Percentiles rank a stretch among this genome's conserved stretches.
phyloP scores from a whole-genome alignment of 2,329 filamentous ascomycete genomes.

The Colletotrichum nymphaeae region DNA sequence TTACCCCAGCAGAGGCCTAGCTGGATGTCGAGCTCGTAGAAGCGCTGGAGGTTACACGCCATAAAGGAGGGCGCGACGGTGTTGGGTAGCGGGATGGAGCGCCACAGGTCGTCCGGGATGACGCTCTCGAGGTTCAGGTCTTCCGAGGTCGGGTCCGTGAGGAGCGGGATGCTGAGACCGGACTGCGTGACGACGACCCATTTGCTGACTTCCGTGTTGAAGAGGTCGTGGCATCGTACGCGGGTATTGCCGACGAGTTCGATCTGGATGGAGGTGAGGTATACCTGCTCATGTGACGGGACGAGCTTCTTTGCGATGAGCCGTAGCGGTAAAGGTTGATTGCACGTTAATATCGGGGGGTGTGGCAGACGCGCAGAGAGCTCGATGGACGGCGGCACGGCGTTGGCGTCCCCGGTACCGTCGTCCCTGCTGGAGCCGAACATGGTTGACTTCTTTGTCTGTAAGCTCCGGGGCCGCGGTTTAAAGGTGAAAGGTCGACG shows the following conservation, averaged over 20 bases:
- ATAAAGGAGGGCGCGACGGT: slow-evolving; percentile 88
- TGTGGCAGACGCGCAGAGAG: slow-evolving; percentile 83
- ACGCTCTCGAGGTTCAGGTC: slow-evolving; percentile 74
- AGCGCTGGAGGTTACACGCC: slow-evolving; percentile 86
- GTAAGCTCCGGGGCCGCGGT: slow-evolving; percentile 48
- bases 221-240: slow-evolving; percentile 81
- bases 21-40: slow-evolving; percentile 86
- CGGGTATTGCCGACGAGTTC: slow-evolving; percentile 84
- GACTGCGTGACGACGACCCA: slow-evolving; percentile 81
- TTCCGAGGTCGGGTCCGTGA: slow-evolving; percentile 62
- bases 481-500: slow-evolving; percentile 74
- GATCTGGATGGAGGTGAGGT: slow-evolving; percentile 83
- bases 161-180: slow-evolving; percentile 78
- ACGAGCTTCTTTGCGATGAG: slow-evolving; percentile 83
- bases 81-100: slow-evolving; percentile 77
- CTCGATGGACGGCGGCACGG: slow-evolving; percentile 77
- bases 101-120: slow-evolving; percentile 81
- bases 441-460: slow-evolving; percentile 68
- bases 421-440: slow-evolving; percentile 58
- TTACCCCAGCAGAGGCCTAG: slow-evolving; percentile 82
- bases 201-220: slow-evolving; percentile 75
- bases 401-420: slow-evolving; percentile 39
- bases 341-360: slow-evolving; percentile 89
- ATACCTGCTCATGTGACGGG: slow-evolving; percentile 75
- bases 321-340: slow-evolving; percentile 83